These are phyloP conservation scores for Pyrenophora seminiperda DNA, from an alignment of 2,329 filamentous ascomycete species.

Conservation along the genomic window DNA sequence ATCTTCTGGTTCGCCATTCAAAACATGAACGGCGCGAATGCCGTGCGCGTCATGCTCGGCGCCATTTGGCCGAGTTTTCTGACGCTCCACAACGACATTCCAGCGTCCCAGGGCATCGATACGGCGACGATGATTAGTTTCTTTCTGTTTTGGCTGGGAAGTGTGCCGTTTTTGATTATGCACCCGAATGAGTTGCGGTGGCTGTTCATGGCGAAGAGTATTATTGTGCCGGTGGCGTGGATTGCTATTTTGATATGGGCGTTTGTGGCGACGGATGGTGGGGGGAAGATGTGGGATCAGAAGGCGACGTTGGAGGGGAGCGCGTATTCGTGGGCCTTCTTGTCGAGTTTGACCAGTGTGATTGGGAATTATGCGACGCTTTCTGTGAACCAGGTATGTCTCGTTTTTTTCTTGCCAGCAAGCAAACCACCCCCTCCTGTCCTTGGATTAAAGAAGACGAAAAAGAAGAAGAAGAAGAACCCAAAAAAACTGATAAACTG, in stretches of 20 bases:
- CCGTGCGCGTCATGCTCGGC: constrained; percentile 57
- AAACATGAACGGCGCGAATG: constrained; percentile 65
- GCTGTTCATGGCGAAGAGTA: constrained; percentile 56
- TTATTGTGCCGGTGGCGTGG: constrained; percentile 62
- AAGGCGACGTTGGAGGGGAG: constrained; percentile 55
- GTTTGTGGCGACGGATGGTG: constrained; percentile 60
- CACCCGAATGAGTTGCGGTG: constrained; percentile 60
- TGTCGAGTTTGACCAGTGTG: constrained; percentile 57
- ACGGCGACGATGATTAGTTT: constrained; percentile 62
- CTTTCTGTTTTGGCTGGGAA: constrained; percentile 63
- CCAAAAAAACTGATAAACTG: constrained; percentile 28
- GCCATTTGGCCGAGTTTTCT: constrained; percentile 65
- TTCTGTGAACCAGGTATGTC: constrained; percentile 54
- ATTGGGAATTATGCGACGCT: constrained; percentile 59
- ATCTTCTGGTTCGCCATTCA: constrained; percentile 71
- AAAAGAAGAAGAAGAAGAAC: too few relatives aligned
- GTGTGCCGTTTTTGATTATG: constrained; percentile 62
- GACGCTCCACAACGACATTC: constrained; percentile 59
- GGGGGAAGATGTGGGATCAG: constrained; percentile 56
- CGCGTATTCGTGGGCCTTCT: constrained; percentile 60
- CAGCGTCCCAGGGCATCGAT: constrained; percentile 58
- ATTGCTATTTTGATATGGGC: constrained; percentile 68
- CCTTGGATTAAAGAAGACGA: too few relatives aligned
- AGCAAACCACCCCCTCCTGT: neutral
- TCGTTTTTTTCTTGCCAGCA: too few relatives aligned